phyloP scores from a whole-genome alignment of 768 basidiomycete genomes.

The Fistulinella prunicolor region DNA sequence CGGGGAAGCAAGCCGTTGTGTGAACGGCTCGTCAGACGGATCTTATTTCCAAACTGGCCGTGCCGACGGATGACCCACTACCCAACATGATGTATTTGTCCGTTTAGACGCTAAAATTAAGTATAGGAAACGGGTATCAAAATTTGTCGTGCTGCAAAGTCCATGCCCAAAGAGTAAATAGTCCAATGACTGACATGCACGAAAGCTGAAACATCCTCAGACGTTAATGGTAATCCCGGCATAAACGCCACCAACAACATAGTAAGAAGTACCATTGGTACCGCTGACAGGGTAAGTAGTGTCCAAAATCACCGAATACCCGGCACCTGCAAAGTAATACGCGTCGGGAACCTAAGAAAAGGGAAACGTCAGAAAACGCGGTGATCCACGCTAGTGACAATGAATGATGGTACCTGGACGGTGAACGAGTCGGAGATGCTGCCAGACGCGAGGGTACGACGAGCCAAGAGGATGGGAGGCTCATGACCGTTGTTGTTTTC shows the following conservation, averaged over 20 bases:
- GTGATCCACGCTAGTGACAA: neutral
- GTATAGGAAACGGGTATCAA: no score
- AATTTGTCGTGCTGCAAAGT: no score
- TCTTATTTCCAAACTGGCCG: no score
- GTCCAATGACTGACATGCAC: neutral
- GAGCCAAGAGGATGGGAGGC: constrained; percentile 29
- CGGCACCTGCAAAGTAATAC: constrained; percentile 17
- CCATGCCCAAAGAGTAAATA: neutral
- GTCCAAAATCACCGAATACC: constrained; percentile 24
- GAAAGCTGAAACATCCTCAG: neutral
- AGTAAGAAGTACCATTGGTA: constrained; percentile 19
- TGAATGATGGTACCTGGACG: constrained; percentile 10
- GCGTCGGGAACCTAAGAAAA: constrained; percentile 24
- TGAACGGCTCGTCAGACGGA: no score
- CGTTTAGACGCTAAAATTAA: no score
- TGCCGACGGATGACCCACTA: no score
- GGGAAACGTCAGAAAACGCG: constrained; percentile 3
- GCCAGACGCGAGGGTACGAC: constrained; percentile 13
- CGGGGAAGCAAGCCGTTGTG: no score
- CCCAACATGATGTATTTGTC: no score
- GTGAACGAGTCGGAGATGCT: constrained; percentile 14
- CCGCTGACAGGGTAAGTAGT: constrained; percentile 23
- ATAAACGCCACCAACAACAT: constrained; percentile 21
- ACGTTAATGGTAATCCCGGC: constrained; percentile 14
- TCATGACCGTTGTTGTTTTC: constrained; percentile 30